Evolutionary conservation across 2,329 filamentous ascomycete species (phyloP), one percentile per base, ranked within the genome.

Genomic region (Phaeoacremonium minimum): DNA sequence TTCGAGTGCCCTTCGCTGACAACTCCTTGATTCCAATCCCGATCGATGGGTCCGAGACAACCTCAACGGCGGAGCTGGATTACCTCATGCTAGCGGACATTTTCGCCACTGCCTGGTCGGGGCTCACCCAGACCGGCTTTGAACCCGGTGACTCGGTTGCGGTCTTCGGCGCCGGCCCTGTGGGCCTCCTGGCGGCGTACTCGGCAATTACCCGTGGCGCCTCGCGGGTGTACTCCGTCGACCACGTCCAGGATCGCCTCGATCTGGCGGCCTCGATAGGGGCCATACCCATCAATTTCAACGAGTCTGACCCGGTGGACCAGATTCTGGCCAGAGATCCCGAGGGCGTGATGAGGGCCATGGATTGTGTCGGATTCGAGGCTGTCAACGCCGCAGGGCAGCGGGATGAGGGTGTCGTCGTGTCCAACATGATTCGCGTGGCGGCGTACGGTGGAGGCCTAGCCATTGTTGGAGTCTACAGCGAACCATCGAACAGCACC

Each of bases 351-450:
- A 75, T 76, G 73, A 77, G 83, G 3, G 78, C 75, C 1, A 74
- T 84, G 0, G 80, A 84, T 56, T 75, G 76, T 9, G 80, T 85
- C 0, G 80, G 79, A 0, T 84, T 83, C 49, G 77, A 84, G 47
- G 80, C 79, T 9, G 71, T 77, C 2, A 65, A 66, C 28, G 61
- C 18, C 18, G 15, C 18, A 12, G 32, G 32, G 4, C 14, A 34
- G 17, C 13, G 18, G 12, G 16, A 34, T 12, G 22, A 20, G n/a
- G 22, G 32, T 43, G 69, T 81, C 37, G 77, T 82, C 5, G 63
- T 81, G 0, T 78, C 83, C 47, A 77, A 80, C 44, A 67, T 81
- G 60, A 83, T 83, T 47, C 67, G 65, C 39, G 77, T 82, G 1
- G 83, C 78, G 0, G 60, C 77, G 28, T 64, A 78, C 3, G 79